Conservation (phyloP, 352 stramenopile genomes). For the Phytophthora agathidicida region DNA sequence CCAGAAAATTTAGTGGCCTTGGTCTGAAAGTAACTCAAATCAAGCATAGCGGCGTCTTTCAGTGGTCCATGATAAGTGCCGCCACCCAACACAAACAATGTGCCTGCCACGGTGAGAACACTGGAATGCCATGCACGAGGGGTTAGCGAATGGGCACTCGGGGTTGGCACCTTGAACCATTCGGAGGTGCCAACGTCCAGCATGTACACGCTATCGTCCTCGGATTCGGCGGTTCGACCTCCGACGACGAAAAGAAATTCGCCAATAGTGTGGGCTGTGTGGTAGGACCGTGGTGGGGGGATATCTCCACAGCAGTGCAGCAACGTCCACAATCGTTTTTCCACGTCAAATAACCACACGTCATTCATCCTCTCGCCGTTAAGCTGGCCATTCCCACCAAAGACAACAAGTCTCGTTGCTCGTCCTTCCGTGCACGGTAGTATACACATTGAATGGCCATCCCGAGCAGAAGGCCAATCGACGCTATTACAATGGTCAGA, state of each 20-base stretch:
- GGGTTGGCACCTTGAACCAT: conserved; percentile 58
- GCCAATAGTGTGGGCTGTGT: conserved; percentile 59
- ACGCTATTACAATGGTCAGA: not conserved
- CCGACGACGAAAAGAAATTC: conserved; percentile 68
- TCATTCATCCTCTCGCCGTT: conserved; percentile 76
- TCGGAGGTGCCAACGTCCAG: conserved; percentile 51
- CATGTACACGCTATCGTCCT: conserved; percentile 58
- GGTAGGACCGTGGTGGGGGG: conserved; percentile 64
- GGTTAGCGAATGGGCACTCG: conserved; percentile 27
- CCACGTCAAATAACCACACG: conserved; percentile 64
- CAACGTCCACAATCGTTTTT: conserved; percentile 39
- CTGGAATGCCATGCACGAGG: conserved; percentile 77
- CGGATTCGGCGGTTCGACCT: conserved; percentile 50
- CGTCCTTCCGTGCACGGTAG: conserved; percentile 5
- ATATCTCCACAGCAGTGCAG: conserved; percentile 48
- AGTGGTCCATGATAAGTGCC: conserved; percentile 66
- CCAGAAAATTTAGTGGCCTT: conserved; percentile 12
- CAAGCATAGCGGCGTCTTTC: conserved; percentile 55
- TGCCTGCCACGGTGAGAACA: conserved; percentile 36
- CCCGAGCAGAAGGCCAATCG: conserved; percentile 47
- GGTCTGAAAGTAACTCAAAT: conserved; percentile 44
- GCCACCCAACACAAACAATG: conserved; percentile 63
- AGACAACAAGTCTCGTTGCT: conserved; percentile 45
- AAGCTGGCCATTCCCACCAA: conserved; percentile 77
- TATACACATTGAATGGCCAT: conserved; percentile 68